Evolutionary conservation across 176 grass and related monocot species (phyloP).

Genomic region (Otatea glauca): DNA sequence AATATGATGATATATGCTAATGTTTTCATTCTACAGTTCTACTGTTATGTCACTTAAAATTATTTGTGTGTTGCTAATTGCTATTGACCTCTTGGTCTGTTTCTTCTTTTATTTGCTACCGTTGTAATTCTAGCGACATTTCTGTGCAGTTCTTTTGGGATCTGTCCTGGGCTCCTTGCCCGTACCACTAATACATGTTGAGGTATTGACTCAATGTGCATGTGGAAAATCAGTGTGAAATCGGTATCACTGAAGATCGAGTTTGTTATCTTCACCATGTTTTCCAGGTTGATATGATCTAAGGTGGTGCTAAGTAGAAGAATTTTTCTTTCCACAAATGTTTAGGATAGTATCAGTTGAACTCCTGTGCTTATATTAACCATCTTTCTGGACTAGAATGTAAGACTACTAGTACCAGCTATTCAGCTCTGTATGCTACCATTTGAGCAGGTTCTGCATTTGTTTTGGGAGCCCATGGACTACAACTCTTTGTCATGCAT

Average conservation of each 20-base stretch:
- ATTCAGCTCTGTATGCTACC: neutral
- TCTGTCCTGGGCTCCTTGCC: neutral
- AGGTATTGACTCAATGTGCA: neutral
- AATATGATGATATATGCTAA: constrained; percentile 12
- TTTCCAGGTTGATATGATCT: neutral
- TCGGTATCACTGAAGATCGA: neutral
- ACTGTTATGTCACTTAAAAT: neutral
- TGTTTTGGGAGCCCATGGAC: neutral
- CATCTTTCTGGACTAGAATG: neutral
- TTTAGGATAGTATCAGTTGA: neutral
- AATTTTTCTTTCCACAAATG: neutral
- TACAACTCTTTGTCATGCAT: neutral
- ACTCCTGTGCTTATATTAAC: neutral
- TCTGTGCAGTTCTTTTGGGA: neutral
- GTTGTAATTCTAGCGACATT: neutral
- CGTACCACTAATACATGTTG: neutral
- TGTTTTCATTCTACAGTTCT: constrained; percentile 16
- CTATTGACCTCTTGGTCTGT: neutral
- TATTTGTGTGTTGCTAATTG: constrained; percentile 22
- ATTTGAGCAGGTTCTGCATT: constrained; percentile 5
- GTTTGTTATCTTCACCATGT: neutral
- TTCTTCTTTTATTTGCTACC: constrained; percentile 6
- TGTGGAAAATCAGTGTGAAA: neutral
- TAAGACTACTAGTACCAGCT: neutral
- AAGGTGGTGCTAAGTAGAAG: neutral